Conservation (phyloP, 2,329 filamentous ascomycete genomes). For the Zymoseptoria crescenta region DNA sequence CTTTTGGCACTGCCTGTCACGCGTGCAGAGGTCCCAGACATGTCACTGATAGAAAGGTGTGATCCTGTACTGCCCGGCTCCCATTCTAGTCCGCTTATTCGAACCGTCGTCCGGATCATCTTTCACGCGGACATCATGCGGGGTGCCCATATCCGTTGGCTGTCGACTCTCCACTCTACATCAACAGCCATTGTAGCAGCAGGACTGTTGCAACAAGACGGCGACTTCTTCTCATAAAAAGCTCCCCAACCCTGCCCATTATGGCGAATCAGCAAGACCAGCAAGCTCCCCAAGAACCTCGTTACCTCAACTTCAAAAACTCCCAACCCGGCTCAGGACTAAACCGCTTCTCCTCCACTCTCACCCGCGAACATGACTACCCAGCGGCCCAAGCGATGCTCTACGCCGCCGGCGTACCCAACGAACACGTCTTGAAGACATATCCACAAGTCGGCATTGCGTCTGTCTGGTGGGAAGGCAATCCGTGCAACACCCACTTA, state of each 20-base stretch:
- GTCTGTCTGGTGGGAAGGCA: conserved; percentile 95
- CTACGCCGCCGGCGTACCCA: conserved; percentile 82
- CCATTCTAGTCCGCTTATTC: not conserved
- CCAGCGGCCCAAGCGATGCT: conserved; percentile 94
- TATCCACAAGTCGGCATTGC: conserved; percentile 86
- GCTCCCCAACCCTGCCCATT: conserved; percentile 57
- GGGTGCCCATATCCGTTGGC: conserved; percentile 5
- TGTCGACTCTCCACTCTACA: conserved; percentile 1
- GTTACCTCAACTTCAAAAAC: conserved; percentile 52
- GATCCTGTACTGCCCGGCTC: too few relatives aligned
- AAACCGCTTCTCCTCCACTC: conserved; percentile 76
- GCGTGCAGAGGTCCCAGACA: too few relatives aligned
- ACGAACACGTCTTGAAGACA: conserved; percentile 77
- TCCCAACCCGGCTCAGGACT: conserved; percentile 51
- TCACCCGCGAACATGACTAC: conserved; percentile 82
- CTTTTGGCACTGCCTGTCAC: too few relatives aligned
- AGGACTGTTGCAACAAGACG: not conserved
- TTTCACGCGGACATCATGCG: not conserved
- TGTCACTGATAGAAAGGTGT: too few relatives aligned
- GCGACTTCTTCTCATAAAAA: conserved; percentile 76
- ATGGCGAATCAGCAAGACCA: conserved; percentile 31
- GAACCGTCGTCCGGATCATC: not conserved
- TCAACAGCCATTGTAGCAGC: conserved; percentile 7
- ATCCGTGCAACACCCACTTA: conserved; percentile 73
- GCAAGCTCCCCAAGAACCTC: conserved; percentile 35